phyloP scores from a whole-genome alignment of 345 rosid species.

The Heritiera littoralis region DNA sequence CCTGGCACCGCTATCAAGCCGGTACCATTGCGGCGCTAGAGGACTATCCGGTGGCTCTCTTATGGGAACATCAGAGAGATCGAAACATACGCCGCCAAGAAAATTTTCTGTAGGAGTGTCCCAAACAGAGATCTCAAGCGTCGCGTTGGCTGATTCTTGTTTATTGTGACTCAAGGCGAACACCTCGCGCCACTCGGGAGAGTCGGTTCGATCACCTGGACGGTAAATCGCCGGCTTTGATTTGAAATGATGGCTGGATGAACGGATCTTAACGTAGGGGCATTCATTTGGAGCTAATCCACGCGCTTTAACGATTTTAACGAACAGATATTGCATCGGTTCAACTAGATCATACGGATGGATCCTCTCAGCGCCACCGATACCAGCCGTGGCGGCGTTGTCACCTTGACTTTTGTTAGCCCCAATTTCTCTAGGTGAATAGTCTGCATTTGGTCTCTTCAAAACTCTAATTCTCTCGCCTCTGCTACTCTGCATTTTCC shows the following conservation, averaged over 20 bases:
- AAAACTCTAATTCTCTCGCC: constrained; percentile 62
- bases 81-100: constrained; percentile 88
- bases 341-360: constrained; percentile 81
- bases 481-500: constrained; percentile 63
- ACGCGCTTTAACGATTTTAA: constrained; percentile 77
- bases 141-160: constrained; percentile 50
- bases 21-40: constrained; percentile 89
- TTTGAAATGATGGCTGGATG: constrained; percentile 43
- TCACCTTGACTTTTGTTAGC: constrained; percentile 3
- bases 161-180: constrained; percentile 64
- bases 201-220: constrained; percentile 59
- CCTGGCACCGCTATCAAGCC: constrained; percentile 57
- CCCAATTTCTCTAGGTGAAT: constrained; percentile 62
- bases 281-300: constrained; percentile 56
- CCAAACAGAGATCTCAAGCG: constrained; percentile 87
- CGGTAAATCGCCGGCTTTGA: constrained; percentile 62
- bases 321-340: constrained; percentile 86
- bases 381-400: constrained; percentile 26
- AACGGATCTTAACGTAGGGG: constrained; percentile 67
- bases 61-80: constrained; percentile 81
- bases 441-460: constrained; percentile 62
- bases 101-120: constrained; percentile 68
- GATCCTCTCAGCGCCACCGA: constrained; percentile 38
- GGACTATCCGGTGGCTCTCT: constrained; percentile 93
- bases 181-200: constrained; percentile 88